These are phyloP conservation scores for Saksenaea vasiformis DNA, from an alignment of 371 early-diverging fungal species.

Conservation along the genomic window DNA sequence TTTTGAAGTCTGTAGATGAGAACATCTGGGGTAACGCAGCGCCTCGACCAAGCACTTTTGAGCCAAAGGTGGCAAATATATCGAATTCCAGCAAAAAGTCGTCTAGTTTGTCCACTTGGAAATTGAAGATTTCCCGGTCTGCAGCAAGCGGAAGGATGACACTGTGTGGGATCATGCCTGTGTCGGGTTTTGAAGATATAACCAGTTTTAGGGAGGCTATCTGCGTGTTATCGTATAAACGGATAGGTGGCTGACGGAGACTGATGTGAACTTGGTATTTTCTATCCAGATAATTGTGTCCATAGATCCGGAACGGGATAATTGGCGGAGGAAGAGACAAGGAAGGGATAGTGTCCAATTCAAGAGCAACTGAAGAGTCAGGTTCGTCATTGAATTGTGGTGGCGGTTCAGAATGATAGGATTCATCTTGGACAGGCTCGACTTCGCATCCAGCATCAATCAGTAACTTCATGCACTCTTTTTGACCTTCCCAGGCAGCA, in stretches of 20 bases:
- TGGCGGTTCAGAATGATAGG: conserved; percentile 4
- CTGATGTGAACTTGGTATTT: conserved; percentile 80
- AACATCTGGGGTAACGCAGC: conserved; percentile 79
- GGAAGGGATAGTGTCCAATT: conserved; percentile 82
- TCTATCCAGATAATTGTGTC: conserved; percentile 91
- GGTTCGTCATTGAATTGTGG: conserved; percentile 17
- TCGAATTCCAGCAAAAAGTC: conserved; percentile 87
- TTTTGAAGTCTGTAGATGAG: conserved; percentile 35
- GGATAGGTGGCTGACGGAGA: conserved; percentile 61
- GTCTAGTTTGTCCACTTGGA: conserved; percentile 77
- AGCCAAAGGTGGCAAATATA: conserved; percentile 93
- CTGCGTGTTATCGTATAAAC: conserved; percentile 66
- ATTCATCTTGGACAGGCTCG: conserved; percentile 23
- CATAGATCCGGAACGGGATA: conserved; percentile 94
- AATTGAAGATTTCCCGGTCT: conserved; percentile 76
- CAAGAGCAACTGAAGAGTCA: conserved; percentile 34
- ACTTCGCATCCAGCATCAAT: conserved; percentile 56
- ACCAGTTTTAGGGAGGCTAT: conserved; percentile 65
- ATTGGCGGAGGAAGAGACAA: conserved; percentile 94
- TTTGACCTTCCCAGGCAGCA: conserved; percentile 93
- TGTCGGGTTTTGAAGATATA: conserved; percentile 77
- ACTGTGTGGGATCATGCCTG: conserved; percentile 87
- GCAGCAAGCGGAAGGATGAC: conserved; percentile 89
- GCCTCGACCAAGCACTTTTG: conserved; percentile 88
- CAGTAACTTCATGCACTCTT: conserved; percentile 72